Conservation (phyloP, 2,329 filamentous ascomycete species). For the Blastomyces gilchristii region DNA sequence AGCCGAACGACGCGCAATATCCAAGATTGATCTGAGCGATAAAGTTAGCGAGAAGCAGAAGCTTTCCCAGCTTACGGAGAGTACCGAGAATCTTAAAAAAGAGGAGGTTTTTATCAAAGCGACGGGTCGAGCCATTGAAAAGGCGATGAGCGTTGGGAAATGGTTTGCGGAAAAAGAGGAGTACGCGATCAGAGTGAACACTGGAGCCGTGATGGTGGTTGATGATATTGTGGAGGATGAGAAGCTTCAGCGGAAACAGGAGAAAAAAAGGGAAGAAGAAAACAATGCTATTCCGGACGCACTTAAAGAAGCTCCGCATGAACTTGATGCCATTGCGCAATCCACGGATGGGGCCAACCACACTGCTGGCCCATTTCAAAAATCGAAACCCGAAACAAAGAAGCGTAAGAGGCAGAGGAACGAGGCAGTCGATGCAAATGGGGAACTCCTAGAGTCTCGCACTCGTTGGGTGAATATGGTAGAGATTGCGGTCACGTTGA, state of each 20-base stretch:
- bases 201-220: conserved; percentile 47
- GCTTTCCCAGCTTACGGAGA: conserved; percentile 24
- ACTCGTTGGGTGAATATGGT: conserved; percentile 40
- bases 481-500: conserved; percentile 35
- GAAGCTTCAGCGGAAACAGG: conserved; percentile 20
- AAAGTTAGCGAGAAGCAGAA: conserved; percentile 25
- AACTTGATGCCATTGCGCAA: conserved; percentile 9
- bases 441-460: conserved; percentile 35
- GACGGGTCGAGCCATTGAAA: conserved; percentile 49
- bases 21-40: conserved; percentile 30
- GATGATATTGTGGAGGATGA: conserved; percentile 47
- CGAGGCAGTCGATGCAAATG: conserved; percentile 20
- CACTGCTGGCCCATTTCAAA: not conserved
- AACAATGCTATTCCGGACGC: conserved; percentile 15
- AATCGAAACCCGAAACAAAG: conserved; percentile 16
- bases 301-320: conserved; percentile 15
- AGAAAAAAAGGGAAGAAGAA: conserved; percentile 19
- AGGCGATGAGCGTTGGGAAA: conserved; percentile 45
- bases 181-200: conserved; percentile 44
- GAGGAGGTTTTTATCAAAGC: conserved; percentile 51
- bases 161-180: conserved; percentile 47
- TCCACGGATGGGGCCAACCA: conserved; percentile 4
- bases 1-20: conserved; percentile 43
- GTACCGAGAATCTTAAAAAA: conserved; percentile 25
- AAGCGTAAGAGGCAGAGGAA: conserved; percentile 23